Percentiles rank a stretch among this genome's conserved stretches.
Evolutionary conservation across 805 yeast species (phyloP).

Genomic region (Saccharomyces jurei): DNA sequence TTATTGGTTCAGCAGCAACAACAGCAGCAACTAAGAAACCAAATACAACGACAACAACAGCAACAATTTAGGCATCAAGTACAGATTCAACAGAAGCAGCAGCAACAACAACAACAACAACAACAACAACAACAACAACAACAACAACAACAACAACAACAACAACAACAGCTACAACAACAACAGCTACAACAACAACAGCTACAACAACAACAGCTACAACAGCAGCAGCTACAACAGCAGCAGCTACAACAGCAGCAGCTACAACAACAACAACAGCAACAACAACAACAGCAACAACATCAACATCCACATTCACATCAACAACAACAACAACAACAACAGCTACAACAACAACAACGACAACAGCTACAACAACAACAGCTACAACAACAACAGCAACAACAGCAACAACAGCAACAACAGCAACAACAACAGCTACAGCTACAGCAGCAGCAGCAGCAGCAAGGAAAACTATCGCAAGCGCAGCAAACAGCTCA

Average conservation of each 20-base stretch:
- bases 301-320: slow-evolving; percentile 14
- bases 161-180: slow-evolving; percentile 12
- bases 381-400: slow-evolving; percentile 10
- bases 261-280: slow-evolving; percentile 1
- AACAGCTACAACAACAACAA: slow-evolving; percentile 13
- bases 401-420: slow-evolving; percentile 17
- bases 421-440: slow-evolving; percentile 2
- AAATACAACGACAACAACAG: slow-evolving; percentile 6
- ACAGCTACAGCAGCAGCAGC: slow-evolving; percentile 8
- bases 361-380: slow-evolving; percentile 13
- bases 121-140: slow-evolving; percentile 13
- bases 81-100: slow-evolving; percentile 6
- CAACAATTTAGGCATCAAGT: slow-evolving; percentile 2
- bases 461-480: slow-evolving; percentile 12
- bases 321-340: slow-evolving; percentile 10
- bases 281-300: slow-evolving; percentile 14
- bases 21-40: slow-evolving; percentile 5
- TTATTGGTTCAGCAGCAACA: slow-evolving; percentile 1
- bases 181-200: slow-evolving; percentile 14
- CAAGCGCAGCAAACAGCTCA: slow-evolving; percentile 12
- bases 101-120: slow-evolving; percentile 5
- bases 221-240: slow-evolving; percentile 20
- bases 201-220: slow-evolving; percentile 10
- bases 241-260: slow-evolving; percentile 3
- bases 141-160: slow-evolving; percentile 13